Evolutionary conservation across 2,329 filamentous ascomycete genomes (phyloP), one percentile per base, ranked within the genome.

Genomic region (Elsinoe ampelina): DNA sequence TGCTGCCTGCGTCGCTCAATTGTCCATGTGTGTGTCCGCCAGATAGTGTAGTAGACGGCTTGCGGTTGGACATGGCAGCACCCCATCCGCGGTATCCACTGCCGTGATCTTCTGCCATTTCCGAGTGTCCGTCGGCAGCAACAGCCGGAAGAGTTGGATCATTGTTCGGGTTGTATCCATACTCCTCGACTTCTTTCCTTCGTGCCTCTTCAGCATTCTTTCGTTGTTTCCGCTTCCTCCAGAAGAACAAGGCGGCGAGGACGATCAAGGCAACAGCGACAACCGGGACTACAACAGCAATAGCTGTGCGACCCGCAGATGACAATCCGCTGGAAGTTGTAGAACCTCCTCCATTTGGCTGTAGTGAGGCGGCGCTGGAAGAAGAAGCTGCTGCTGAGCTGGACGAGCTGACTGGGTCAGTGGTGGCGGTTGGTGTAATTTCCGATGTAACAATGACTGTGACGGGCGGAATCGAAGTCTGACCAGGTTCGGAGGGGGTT

Each of bases 131-230:
- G 55, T 80, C 81, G 7, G 67, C 71, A 74, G 80, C 76, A 54
- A 77, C 72, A 8, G 78, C 77, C 6, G 83, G 83, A 11, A 95
- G 77, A 0, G 87, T 89, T 0, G 91, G 89, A 68, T 96, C 91
- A 59, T 90, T 85, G 72, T 97, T 97, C n/a, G 93, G 93, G 70
- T 97, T 97, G 77, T 91, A 97, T 32, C 87, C 86, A 69, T 97
- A 97, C 68, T 97, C 93, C 70, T 97, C 92, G 10, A 96, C 90
- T 72, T 98, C 93, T 74, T 96, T 96, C 61, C 91, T 83, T 52
- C 93, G 83, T 65, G 91, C 83, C 68, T 96, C 93, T 67, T 93
- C 89, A 12, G 86, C 87, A 61, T 83, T 82, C 76, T 89, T 93
- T 61, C 85, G 83, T 65, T 87, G 84, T 75, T 95, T 95, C 61